phyloP scores from a whole-genome alignment of 2,329 filamentous ascomycete genomes.

The Botrytis galanthina region DNA sequence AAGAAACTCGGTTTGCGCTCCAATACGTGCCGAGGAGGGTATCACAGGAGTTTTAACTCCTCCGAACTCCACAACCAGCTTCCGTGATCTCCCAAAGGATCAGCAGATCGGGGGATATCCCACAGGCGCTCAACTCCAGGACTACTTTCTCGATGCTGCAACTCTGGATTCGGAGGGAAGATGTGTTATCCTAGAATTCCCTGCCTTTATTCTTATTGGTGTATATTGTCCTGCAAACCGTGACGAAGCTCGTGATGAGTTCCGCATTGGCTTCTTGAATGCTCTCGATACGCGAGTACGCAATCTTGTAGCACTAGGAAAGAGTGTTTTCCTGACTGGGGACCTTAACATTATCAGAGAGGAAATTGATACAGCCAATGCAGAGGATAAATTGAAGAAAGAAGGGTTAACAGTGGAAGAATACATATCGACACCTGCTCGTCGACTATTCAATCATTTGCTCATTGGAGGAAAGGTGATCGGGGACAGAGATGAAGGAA shows the following conservation, averaged over 20 bases:
- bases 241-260: constrained; percentile 79
- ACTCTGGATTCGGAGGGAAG: constrained; percentile 86
- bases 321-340: constrained; percentile 80
- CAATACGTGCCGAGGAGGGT: constrained; percentile 91
- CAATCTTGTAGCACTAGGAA: constrained; percentile 77
- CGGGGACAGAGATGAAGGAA: constrained; percentile 64
- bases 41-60: constrained; percentile 76
- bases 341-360: constrained; percentile 77
- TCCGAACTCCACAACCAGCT: constrained; percentile 67
- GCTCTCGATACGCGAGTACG: constrained; percentile 80
- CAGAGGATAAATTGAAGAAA: constrained; percentile 69
- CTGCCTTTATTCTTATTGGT: constrained; percentile 88
- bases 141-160: constrained; percentile 62
- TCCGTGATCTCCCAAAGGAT: constrained; percentile 69
- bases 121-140: constrained; percentile 61
- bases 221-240: constrained; percentile 89
- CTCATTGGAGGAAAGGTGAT: constrained; percentile 68
- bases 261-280: constrained; percentile 75
- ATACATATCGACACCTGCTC: constrained; percentile 68
- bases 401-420: constrained; percentile 65
- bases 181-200: constrained; percentile 88
- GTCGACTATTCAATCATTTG: constrained; percentile 83
- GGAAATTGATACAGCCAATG: constrained; percentile 70
- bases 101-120: constrained; percentile 90
- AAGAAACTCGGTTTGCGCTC: constrained; percentile 77